Evolutionary conservation across 2,329 filamentous ascomycete genomes (phyloP).

Genomic region (Paecilomyces fulvus): DNA sequence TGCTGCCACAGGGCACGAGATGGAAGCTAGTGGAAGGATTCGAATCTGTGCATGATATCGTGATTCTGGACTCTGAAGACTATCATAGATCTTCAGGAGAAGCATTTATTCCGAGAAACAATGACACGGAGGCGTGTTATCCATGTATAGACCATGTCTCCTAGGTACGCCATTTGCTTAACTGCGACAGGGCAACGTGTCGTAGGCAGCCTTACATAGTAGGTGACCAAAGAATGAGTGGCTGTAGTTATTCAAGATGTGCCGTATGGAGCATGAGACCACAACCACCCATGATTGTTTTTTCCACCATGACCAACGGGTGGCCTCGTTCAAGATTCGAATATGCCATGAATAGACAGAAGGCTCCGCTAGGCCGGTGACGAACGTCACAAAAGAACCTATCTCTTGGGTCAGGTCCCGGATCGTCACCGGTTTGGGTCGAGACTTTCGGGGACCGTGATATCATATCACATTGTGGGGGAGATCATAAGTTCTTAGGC

Average conservation of each 20-base stretch:
- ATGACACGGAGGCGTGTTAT: not conserved
- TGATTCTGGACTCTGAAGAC: not conserved
- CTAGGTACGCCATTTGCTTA: not conserved
- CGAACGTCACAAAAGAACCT: not conserved
- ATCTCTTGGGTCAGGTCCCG: not conserved
- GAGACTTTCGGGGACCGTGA: not conserved
- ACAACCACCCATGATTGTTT: not conserved
- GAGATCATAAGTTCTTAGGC: not conserved
- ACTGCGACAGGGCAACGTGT: not conserved
- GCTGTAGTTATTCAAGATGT: not conserved
- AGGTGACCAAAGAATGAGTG: too few relatives aligned
- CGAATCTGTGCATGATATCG: not conserved
- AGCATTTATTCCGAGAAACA: not conserved
- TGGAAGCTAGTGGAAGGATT: not conserved
- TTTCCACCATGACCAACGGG: not conserved
- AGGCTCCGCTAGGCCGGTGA: not conserved
- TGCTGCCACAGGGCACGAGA: not conserved
- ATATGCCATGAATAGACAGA: not conserved
- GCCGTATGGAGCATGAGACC: not conserved
- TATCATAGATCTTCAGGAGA: not conserved
- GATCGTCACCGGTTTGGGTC: not conserved
- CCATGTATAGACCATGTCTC: not conserved
- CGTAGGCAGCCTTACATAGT: not conserved
- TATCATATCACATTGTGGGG: not conserved
- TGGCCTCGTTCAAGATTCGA: not conserved